Conservation (phyloP, 305 asterid species). For the Fraxinus nigra region DNA sequence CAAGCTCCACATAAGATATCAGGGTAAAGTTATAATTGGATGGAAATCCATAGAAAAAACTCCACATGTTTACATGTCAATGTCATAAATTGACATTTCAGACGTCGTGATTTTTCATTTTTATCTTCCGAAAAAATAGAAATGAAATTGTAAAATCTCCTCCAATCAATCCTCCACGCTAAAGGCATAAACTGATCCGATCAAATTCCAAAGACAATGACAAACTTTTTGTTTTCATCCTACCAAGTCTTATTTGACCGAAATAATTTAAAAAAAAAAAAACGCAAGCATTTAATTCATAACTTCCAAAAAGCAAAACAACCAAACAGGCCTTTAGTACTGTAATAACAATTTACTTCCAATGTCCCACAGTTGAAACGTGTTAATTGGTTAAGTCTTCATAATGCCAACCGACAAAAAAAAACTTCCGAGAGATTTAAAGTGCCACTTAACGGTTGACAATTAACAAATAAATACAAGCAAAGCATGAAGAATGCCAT, state of each 20-base stretch:
- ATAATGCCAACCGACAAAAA: constrained; percentile 35
- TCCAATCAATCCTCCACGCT: neutral
- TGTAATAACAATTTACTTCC: neutral
- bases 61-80: neutral
- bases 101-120: neutral
- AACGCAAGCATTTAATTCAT: neutral
- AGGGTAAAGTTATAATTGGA: neutral
- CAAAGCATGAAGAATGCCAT: neutral
- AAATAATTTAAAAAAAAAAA: too few species aligned
- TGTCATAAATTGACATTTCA: neutral
- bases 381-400: constrained; percentile 11
- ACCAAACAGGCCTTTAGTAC: constrained; percentile 14
- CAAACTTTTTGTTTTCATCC: neutral
- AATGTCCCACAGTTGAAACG: constrained; percentile 29
- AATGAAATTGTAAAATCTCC: neutral
- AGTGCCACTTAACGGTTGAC: constrained; percentile 21
- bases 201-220: neutral
- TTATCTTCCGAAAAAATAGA: neutral
- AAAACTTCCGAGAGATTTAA: constrained; percentile 14
- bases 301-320: neutral
- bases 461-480: neutral
- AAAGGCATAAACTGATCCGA: neutral
- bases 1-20: neutral
- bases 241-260: neutral
- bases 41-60: neutral